Evolutionary conservation across 139 green algal species (phyloP).

Genomic region (Coelastrella sp.): DNA sequence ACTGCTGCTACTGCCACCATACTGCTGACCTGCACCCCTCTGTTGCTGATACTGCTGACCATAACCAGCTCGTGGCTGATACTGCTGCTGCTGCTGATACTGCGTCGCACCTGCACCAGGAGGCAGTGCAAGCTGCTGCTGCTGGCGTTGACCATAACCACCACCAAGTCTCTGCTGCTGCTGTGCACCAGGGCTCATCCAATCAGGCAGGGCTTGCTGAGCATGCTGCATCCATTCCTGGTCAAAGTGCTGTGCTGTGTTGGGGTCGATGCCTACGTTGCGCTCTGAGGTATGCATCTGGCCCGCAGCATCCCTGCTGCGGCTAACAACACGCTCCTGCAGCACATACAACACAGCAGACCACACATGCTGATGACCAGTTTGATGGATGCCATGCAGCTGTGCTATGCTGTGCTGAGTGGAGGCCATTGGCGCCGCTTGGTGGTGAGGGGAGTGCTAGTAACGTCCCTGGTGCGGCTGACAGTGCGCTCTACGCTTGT

Average conservation of each 20-base stretch:
- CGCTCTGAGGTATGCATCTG: conserved; percentile 6
- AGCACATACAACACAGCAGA: background rate
- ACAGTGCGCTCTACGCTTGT: too few relatives aligned
- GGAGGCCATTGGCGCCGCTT: too few relatives aligned
- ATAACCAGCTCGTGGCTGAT: background rate
- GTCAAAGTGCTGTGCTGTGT: conserved; percentile 46
- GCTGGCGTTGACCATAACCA: background rate
- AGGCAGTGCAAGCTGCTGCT: background rate
- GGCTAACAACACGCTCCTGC: conserved; percentile 34
- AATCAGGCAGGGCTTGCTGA: background rate
- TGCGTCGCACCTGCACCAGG: background rate
- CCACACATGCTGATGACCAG: background rate
- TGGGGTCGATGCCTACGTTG: background rate
- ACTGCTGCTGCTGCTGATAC: conserved; percentile 28
- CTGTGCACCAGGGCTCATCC: background rate
- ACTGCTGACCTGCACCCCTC: background rate
- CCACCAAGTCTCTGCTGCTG: conserved; percentile 6
- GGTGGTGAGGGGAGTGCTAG: too few relatives aligned
- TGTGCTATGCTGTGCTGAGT: background rate
- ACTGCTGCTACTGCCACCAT: background rate
- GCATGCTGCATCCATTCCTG: conserved; percentile 50
- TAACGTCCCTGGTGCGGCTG: too few relatives aligned
- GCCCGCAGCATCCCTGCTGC: conserved; percentile 14
- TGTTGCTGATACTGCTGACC: conserved; percentile 16
- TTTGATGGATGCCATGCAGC: background rate